Evolutionary conservation across 306 rosid species (phyloP).

Genomic region (Vigna reflexopilosa): DNA sequence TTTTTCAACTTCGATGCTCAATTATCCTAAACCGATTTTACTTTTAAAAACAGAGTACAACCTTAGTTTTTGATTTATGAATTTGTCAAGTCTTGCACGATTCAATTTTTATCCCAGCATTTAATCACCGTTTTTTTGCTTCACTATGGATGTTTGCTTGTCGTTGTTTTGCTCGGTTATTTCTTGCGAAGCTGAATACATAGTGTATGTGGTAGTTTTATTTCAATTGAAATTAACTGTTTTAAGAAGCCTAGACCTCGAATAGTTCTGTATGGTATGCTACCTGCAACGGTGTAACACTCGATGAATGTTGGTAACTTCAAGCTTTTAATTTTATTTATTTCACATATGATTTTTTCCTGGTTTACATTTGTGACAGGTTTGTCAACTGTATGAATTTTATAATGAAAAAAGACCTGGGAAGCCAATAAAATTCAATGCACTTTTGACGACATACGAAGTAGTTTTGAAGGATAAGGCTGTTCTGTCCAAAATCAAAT

Average conservation of each 20-base stretch:
- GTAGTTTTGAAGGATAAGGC: constrained; percentile 95
- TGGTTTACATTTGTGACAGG: constrained; percentile 56
- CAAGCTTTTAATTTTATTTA: constrained; percentile 6
- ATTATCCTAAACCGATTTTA: too few species aligned
- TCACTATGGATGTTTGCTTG: background rate
- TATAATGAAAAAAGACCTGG: constrained; percentile 75
- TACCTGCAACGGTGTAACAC: constrained; percentile 31
- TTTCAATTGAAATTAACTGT: constrained; percentile 14
- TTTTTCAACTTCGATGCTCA: background rate
- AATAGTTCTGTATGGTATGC: constrained; percentile 4
- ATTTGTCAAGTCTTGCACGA: background rate
- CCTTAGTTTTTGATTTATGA: background rate
- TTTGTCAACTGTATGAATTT: constrained; percentile 97
- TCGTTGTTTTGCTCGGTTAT: constrained; percentile 5
- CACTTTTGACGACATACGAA: constrained; percentile 94
- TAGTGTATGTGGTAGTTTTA: constrained; percentile 18
- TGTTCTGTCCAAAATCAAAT: constrained; percentile 89
- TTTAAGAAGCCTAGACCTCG: background rate
- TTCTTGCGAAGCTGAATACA: constrained; percentile 26
- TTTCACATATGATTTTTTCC: background rate
- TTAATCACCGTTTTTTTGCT: constrained; percentile 11
- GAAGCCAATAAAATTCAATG: constrained; percentile 81
- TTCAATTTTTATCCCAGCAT: background rate
- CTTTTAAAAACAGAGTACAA: background rate
- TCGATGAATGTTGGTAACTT: background rate